Evolutionary conservation across 2,329 filamentous ascomycete genomes (phyloP), one percentile per base, ranked within the genome.

Genomic region (Stromatinia cepivora): DNA sequence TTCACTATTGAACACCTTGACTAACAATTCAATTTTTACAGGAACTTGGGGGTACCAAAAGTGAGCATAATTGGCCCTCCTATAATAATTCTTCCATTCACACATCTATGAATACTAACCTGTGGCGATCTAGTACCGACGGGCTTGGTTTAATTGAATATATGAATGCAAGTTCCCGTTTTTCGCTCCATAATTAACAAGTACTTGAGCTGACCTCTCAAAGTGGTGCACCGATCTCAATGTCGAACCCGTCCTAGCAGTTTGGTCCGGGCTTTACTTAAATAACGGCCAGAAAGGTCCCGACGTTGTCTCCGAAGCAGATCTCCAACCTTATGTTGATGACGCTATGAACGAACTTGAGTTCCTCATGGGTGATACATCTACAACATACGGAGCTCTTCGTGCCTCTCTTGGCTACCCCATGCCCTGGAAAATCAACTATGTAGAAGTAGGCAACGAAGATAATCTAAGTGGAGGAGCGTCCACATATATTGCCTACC

Each of bases 101-200:
- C 3, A 39, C 11, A 57, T n/a, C 10, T 25, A 57, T 39, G 1
- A 75, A 79, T 56, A 54, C 72, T 28, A 76, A 79, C 42, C 28
- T 17, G 7, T 59, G 8, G 17, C 17, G 31, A 63, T 39, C 20
- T 63, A 63, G 61, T 25, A 86, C 84, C 0, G 81, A 86, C 72
- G 85, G 82, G 1, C 78, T 87, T 34, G 84, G 84, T 56, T 76
- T 84, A 1, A 76, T 85, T 46, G 84, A 86, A 73, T 86, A 85
- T 70, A 76, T 85, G 10, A 78, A 76, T 13, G 75, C 78, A 66
- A 70, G 70, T 45, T 28, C 6, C 28, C 15, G 13, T 22, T 56
- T 8, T 25, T 8, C 4, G n/a, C 6, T 20, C 31, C 17, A 10
- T 25, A 9, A 3, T 28, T 4, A 50, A 39, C 2, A 50, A 25